These are phyloP conservation scores for Corynascus novoguineensis DNA, from an alignment of 495 filamentous ascomycete genomes.

Conservation along the genomic window DNA sequence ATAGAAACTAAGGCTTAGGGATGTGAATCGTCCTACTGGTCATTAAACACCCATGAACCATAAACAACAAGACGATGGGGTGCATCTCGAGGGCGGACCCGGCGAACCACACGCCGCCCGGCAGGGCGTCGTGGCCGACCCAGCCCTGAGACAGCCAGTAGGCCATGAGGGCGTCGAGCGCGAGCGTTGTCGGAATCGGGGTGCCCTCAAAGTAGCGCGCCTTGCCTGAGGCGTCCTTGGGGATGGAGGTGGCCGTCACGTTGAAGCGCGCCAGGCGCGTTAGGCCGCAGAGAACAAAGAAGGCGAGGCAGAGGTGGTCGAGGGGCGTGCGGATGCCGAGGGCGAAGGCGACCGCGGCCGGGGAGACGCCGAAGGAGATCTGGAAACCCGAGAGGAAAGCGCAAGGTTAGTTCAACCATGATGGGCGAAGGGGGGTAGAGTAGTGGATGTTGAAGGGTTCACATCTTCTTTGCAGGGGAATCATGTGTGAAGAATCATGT, in stretches of 20 bases:
- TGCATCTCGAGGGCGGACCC: constrained; percentile 79
- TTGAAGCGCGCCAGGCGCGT: constrained; percentile 96
- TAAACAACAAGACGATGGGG: constrained; percentile 75
- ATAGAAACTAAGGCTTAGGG: constrained; percentile 68
- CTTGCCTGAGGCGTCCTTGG: constrained; percentile 88
- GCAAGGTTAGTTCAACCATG: too few species aligned
- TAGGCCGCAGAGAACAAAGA: constrained; percentile 93
- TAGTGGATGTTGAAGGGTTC: neutral
- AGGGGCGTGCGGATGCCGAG: constrained; percentile 80
- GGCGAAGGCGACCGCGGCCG: constrained; percentile 80
- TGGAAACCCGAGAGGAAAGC: too few species aligned
- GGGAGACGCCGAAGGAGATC: constrained; percentile 94
- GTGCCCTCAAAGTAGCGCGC: constrained; percentile 94
- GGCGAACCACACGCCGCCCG: constrained; percentile 57
- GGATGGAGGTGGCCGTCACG: constrained; percentile 79
- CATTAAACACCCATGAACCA: constrained; percentile 84
- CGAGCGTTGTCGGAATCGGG: constrained; percentile 84
- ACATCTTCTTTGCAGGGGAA: too few species aligned
- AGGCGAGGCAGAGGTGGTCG: constrained; percentile 78
- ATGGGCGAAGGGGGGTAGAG: too few species aligned
- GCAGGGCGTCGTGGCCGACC: constrained; percentile 68
- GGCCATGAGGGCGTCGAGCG: constrained; percentile 76
- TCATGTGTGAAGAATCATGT: too few species aligned
- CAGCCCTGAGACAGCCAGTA: constrained; percentile 81
- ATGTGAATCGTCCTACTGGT: constrained; percentile 91